phyloP scores from a whole-genome alignment of 345 rosid genomes.

The Abelmoschus esculentus region DNA sequence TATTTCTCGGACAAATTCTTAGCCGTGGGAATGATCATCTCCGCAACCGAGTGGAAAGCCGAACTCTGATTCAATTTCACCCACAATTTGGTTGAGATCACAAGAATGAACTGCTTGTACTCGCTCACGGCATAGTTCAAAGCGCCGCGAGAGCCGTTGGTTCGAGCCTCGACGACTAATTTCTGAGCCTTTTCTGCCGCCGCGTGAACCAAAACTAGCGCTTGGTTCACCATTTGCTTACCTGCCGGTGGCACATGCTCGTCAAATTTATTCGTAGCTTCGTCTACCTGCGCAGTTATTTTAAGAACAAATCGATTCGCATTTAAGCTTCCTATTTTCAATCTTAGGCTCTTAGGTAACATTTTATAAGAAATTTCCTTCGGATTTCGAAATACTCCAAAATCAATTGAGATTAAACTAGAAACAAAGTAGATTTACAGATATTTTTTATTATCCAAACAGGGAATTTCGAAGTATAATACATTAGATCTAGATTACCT shows the following conservation, averaged over 20 bases:
- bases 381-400: too few species aligned
- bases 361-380: too few species aligned
- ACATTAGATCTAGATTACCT: slow-evolving; percentile 33
- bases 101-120: slow-evolving; percentile 43
- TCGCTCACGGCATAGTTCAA: slow-evolving; percentile 36
- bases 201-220: slow-evolving; percentile 4
- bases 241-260: slow-evolving; percentile 68
- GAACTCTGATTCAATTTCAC: slow-evolving; percentile 38
- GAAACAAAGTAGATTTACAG: too few species aligned
- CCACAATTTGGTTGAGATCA: slow-evolving; percentile 49
- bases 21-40: slow-evolving; percentile 42
- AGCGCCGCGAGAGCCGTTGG: slow-evolving; percentile 56
- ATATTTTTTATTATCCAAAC: background rate
- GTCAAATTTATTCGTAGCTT: slow-evolving; percentile 45
- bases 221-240: slow-evolving; percentile 25
- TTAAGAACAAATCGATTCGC: background rate
- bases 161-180: slow-evolving; percentile 19
- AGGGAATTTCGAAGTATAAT: background rate
- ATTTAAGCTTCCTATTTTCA: too few species aligned
- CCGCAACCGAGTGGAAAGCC: slow-evolving; percentile 42
- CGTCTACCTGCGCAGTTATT: slow-evolving; percentile 45
- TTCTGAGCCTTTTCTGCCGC: slow-evolving; percentile 39
- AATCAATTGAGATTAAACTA: too few species aligned
- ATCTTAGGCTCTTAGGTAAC: too few species aligned
- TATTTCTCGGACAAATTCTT: slow-evolving; percentile 45